Percentiles rank a stretch among this genome's conserved stretches.
phyloP scores from a whole-genome alignment of 2,329 filamentous ascomycete species.

The Beauveria varroae region DNA sequence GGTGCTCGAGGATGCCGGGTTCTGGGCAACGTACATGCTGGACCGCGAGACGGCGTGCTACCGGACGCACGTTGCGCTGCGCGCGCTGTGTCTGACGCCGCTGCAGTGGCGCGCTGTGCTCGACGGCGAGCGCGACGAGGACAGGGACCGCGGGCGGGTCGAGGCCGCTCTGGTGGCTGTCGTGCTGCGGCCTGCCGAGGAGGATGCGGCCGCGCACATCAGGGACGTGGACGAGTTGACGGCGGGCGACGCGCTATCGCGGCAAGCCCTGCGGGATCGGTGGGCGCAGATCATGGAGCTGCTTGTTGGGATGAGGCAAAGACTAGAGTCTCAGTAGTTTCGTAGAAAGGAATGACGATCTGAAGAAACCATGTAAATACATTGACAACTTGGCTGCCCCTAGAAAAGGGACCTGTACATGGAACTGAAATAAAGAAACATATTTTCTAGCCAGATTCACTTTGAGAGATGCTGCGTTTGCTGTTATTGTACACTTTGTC shows the following conservation, averaged over 20 bases:
- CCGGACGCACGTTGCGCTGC: conserved; percentile 46
- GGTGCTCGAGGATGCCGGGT: conserved; percentile 37
- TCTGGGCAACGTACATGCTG: conserved; percentile 44
- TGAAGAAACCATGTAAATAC: no score
- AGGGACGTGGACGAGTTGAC: conserved; percentile 23
- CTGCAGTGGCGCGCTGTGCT: conserved; percentile 37
- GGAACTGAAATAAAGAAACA: neutral
- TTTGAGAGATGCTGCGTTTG: neutral
- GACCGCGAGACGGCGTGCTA: conserved; percentile 45
- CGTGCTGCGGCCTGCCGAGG: conserved; percentile 27
- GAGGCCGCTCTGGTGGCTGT: conserved; percentile 29
- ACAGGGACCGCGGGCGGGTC: conserved; percentile 33
- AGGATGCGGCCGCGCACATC: conserved; percentile 24
- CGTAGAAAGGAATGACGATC: neutral
- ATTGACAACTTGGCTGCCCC: no score
- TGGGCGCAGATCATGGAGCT: conserved; percentile 34
- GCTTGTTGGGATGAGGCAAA: conserved; percentile 23
- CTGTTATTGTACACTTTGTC: conserved; percentile 3
- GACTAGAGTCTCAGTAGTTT: conserved; percentile 12
- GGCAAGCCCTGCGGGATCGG: neutral
- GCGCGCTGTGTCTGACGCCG: conserved; percentile 28
- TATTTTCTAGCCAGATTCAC: neutral
- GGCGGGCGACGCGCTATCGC: conserved; percentile 18
- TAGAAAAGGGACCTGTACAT: neutral
- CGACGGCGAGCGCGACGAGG: conserved; percentile 38